Conservation (phyloP, 2,329 filamentous ascomycete species). For the Calycina herbarum region DNA sequence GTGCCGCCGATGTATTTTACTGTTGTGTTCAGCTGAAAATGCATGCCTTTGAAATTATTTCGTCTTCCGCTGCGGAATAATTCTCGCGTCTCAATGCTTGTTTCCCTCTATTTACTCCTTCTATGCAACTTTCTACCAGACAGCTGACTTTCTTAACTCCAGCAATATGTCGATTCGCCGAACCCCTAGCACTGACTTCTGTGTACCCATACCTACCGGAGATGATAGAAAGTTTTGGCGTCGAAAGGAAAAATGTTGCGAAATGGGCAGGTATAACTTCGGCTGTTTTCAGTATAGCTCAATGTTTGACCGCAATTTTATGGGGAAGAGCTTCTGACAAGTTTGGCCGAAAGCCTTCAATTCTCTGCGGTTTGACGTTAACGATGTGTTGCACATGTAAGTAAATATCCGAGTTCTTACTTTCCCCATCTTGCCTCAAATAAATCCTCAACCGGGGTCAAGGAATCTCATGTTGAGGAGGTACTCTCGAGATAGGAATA, state of each 20-base stretch:
- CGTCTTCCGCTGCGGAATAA: no score
- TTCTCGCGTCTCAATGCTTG: not conserved
- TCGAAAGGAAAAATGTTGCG: slow-evolving; percentile 70
- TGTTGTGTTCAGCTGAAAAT: not conserved
- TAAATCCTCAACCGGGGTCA: no score
- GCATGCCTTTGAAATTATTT: not conserved
- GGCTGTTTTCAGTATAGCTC: slow-evolving; percentile 69
- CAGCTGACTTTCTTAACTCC: slow-evolving; percentile 13
- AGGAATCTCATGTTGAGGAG: no score
- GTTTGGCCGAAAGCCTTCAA: slow-evolving; percentile 79
- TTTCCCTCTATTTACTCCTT: not conserved
- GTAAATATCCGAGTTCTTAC: not conserved
- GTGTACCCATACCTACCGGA: slow-evolving; percentile 57
- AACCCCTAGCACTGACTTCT: slow-evolving; percentile 67
- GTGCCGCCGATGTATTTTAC: not conserved
- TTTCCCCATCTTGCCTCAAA: no score
- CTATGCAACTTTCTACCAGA: not conserved
- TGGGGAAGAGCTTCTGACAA: slow-evolving; percentile 78
- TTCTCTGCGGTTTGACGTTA: slow-evolving; percentile 70
- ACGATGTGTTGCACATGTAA: slow-evolving; percentile 73
- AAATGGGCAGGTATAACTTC: slow-evolving; percentile 79
- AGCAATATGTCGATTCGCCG: slow-evolving; percentile 78
- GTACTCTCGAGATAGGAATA: not conserved
- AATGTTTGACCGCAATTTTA: slow-evolving; percentile 69
- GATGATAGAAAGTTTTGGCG: slow-evolving; percentile 79